These are phyloP conservation scores for Macadamia integrifolia DNA, from an alignment of 164 flowering plant species.

Conservation along the genomic window DNA sequence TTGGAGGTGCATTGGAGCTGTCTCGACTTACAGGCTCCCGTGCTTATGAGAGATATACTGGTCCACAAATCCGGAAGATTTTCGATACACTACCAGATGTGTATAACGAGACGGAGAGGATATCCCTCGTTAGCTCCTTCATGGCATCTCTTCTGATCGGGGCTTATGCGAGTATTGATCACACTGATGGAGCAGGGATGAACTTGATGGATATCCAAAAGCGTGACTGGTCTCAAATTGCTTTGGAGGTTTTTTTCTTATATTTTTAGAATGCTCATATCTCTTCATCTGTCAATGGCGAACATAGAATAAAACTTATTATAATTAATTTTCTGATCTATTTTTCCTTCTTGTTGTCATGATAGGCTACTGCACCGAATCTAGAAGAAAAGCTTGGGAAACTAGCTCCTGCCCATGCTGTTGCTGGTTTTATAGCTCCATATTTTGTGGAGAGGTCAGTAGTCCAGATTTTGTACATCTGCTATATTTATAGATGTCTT, in stretches of 20 bases:
- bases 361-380: constrained; percentile 87
- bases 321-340: background rate
- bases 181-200: constrained; percentile 97
- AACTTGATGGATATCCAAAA: constrained; percentile 69
- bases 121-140: constrained; percentile 96
- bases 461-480: background rate
- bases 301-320: background rate
- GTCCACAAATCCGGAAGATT: constrained; percentile 84
- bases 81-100: constrained; percentile 59
- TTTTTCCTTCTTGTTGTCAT: background rate
- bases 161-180: constrained; percentile 77
- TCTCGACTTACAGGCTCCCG: constrained; percentile 81
- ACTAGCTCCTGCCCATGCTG: constrained; percentile 85
- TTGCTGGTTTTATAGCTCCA: constrained; percentile 68
- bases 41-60: constrained; percentile 79
- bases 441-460: constrained; percentile 85
- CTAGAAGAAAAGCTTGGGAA: constrained; percentile 86
- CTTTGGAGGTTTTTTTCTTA: constrained; percentile 18
- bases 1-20: constrained; percentile 82
- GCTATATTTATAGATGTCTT: background rate
- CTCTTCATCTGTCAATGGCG: background rate
- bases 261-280: constrained; percentile 1
- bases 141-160: constrained; percentile 85
- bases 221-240: constrained; percentile 27
- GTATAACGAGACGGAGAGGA: constrained; percentile 73